phyloP scores from a whole-genome alignment of 257 asterid genomes.

The Striga asiatica region DNA sequence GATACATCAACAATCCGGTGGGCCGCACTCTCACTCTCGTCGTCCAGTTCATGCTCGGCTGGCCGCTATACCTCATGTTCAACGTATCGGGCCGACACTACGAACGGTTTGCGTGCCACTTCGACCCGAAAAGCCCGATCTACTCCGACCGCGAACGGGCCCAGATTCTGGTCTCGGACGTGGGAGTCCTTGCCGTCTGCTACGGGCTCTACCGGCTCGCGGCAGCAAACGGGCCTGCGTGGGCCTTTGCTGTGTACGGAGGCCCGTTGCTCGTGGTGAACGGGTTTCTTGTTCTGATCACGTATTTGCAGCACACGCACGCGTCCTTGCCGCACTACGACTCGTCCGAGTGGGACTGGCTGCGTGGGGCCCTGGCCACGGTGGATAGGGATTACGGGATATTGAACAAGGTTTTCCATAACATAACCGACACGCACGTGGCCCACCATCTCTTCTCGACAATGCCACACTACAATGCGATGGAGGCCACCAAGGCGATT shows the following conservation, averaged over 20 bases:
- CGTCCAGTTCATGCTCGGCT: conserved; percentile 53
- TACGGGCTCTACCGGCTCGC: conserved; percentile 39
- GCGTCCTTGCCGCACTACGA: conserved; percentile 70
- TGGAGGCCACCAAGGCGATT: conserved; percentile 79
- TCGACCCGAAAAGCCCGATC: conserved; percentile 58
- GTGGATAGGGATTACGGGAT: conserved; percentile 67
- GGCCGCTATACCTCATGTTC: conserved; percentile 70
- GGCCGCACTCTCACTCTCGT: conserved; percentile 43
- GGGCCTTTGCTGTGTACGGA: conserved; percentile 52
- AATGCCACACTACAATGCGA: conserved; percentile 80
- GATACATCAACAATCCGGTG: conserved; percentile 51
- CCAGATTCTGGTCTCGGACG: conserved; percentile 55
- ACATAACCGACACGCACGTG: conserved; percentile 76
- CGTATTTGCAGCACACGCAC: conserved; percentile 79
- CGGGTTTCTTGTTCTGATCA: conserved; percentile 69
- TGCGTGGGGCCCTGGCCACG: conserved; percentile 71
- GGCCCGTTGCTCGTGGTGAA: conserved; percentile 62
- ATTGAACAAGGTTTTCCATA: conserved; percentile 63
- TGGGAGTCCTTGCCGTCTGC: conserved; percentile 35
- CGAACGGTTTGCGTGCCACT: conserved; percentile 71
- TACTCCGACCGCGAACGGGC: conserved; percentile 61
- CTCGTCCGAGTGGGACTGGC: conserved; percentile 81
- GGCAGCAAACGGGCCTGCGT: conserved; percentile 46
- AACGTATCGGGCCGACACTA: conserved; percentile 64
- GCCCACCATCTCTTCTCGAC: conserved; percentile 78